A percentile compares a stretch with the other conserved stretches of the same genome.
phyloP scores from a whole-genome alignment of 768 basidiomycete genomes.

The Phlebiopsis gigantea region DNA sequence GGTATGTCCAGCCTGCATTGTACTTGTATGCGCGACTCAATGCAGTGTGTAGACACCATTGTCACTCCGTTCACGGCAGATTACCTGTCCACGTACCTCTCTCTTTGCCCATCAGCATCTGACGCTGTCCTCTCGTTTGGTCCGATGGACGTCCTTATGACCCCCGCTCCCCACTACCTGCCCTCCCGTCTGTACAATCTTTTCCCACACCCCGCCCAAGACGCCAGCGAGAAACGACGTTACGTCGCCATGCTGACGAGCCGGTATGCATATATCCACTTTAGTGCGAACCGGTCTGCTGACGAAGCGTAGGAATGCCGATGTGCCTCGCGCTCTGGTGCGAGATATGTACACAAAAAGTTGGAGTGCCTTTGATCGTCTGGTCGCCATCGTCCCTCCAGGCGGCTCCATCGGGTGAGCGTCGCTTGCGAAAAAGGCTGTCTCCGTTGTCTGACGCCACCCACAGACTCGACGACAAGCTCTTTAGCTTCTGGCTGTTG shows the following conservation, averaged over 20 bases:
- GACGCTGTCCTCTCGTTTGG: conserved; percentile 80
- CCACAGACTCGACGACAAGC: conserved; percentile 80
- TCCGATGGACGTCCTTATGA: conserved; percentile 73
- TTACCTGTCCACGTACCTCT: conserved; percentile 72
- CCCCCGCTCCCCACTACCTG: conserved; percentile 69
- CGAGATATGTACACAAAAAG: conserved; percentile 91
- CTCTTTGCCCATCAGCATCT: conserved; percentile 62
- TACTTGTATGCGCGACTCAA: not conserved
- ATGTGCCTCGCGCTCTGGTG: conserved; percentile 78
- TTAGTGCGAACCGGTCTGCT: not conserved
- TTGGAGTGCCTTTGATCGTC: conserved; percentile 87
- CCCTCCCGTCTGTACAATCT: conserved; percentile 72
- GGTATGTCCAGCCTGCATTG: conserved; percentile 32
- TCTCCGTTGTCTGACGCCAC: not conserved
- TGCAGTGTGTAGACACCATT: conserved; percentile 48
- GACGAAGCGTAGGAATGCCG: conserved; percentile 58
- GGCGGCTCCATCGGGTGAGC: conserved; percentile 84
- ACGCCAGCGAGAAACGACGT: conserved; percentile 62
- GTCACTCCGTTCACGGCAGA: conserved; percentile 76
- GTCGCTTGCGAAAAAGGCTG: too few species aligned
- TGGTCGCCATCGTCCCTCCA: conserved; percentile 86
- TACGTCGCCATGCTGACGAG: conserved; percentile 70
- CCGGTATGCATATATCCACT: conserved; percentile 38
- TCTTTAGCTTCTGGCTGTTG: conserved; percentile 86
- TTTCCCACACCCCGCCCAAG: conserved; percentile 80